These are phyloP conservation scores for Starmerella asiatica DNA, from an alignment of 805 yeast species.

Conservation along the genomic window DNA sequence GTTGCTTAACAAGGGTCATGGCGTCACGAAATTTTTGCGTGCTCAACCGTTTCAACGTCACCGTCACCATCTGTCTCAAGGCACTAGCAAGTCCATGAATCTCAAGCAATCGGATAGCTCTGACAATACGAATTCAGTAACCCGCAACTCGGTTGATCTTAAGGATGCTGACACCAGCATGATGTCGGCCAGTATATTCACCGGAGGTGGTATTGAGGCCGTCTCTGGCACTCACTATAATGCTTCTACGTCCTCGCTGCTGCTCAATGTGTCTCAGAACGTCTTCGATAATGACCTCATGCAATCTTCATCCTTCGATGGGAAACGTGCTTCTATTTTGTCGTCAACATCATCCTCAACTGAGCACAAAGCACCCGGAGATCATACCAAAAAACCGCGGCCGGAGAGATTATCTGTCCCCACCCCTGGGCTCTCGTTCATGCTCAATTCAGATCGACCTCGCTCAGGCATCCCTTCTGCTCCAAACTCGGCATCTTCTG, in stretches of 20 bases:
- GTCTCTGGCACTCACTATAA: conserved; percentile 4
- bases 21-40: conserved; percentile 5
- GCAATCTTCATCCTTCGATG: not conserved
- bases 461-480: not conserved
- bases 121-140: not conserved
- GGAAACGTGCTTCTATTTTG: not conserved
- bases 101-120: not conserved
- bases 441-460: too few species aligned
- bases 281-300: not conserved
- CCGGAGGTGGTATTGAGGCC: conserved; percentile 3
- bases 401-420: not conserved
- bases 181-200: not conserved
- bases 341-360: not conserved
- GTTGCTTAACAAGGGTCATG: conserved; percentile 7
- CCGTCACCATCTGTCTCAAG: conserved; percentile 2
- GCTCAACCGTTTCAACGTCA: not conserved
- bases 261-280: conserved; percentile 7
- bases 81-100: not conserved
- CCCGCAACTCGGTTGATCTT: not conserved
- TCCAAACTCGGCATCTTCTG: not conserved
- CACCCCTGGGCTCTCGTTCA: not conserved
- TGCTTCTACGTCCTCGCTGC: conserved; percentile 10
- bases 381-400: not conserved
- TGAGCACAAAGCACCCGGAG: not conserved
- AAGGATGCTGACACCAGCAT: too few species aligned